phyloP scores from a whole-genome alignment of 2,329 filamentous ascomycete species.

The Diaporthe humulicola region DNA sequence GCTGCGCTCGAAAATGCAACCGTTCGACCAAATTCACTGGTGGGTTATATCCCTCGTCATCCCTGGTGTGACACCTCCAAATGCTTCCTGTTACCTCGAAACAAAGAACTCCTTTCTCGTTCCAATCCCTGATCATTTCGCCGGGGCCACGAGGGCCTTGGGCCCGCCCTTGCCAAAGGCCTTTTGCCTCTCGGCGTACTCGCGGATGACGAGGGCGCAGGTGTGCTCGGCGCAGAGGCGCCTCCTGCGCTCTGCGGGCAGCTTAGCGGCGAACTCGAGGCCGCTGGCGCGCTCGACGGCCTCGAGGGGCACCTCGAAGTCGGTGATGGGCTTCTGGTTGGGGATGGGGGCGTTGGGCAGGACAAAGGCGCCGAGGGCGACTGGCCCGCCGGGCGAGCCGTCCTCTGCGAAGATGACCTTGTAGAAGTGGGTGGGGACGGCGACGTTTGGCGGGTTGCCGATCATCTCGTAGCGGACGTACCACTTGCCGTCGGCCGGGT shows the following conservation, averaged over 20 bases:
- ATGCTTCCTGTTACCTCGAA: neutral
- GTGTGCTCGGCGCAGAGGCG: slow-evolving; percentile 87
- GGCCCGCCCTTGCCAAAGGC: slow-evolving; percentile 60
- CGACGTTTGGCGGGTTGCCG: slow-evolving; percentile 90
- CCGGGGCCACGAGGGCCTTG: slow-evolving; percentile 35
- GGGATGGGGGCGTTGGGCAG: slow-evolving; percentile 91
- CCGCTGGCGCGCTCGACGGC: slow-evolving; percentile 92
- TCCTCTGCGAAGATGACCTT: slow-evolving; percentile 99
- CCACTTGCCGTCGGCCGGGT: slow-evolving; percentile 91
- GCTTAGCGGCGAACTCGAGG: slow-evolving; percentile 87
- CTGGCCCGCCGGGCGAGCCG: slow-evolving; percentile 75
- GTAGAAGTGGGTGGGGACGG: slow-evolving; percentile 98
- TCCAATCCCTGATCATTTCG: neutral
- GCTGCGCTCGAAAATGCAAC: slow-evolving; percentile 32
- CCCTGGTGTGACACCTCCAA: neutral
- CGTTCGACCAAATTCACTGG: neutral
- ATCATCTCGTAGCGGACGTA: slow-evolving; percentile 96
- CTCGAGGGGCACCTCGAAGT: slow-evolving; percentile 96
- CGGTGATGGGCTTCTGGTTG: slow-evolving; percentile 86
- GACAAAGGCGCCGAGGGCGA: slow-evolving; percentile 94
- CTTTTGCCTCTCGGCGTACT: slow-evolving; percentile 77
- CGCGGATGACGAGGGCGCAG: slow-evolving; percentile 86
- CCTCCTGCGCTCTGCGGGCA: slow-evolving; percentile 80
- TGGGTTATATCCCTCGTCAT: too few species aligned
- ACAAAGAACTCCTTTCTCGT: neutral